A percentile compares a stretch with the other conserved stretches of the same genome.
Evolutionary conservation across 306 rosid species (phyloP).

Genomic region (Cucurbita ficifolia): DNA sequence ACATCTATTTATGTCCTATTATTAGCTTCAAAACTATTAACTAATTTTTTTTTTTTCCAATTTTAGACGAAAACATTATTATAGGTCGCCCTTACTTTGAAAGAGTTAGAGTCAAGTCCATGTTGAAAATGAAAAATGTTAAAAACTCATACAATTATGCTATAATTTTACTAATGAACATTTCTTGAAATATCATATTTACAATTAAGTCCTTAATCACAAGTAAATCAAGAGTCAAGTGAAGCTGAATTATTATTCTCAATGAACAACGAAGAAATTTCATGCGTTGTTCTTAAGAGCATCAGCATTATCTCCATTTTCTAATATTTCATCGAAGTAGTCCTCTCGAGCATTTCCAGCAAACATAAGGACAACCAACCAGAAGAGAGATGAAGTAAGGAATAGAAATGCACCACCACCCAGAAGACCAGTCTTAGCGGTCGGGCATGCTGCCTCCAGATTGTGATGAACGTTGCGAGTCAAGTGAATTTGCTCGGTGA

Average conservation of each 20-base stretch:
- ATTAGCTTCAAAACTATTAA: no score
- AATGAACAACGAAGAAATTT: background rate
- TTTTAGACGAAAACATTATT: no score
- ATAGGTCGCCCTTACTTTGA: no score
- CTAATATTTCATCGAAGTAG: slow-evolving; percentile 39
- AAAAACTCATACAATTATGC: no score
- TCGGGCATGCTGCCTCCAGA: slow-evolving; percentile 25
- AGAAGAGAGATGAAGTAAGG: slow-evolving; percentile 60
- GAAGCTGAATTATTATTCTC: background rate
- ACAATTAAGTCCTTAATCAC: background rate
- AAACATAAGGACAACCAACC: slow-evolving; percentile 78
- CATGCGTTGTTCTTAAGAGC: background rate
- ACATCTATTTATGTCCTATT: no score
- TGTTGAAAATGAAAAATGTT: no score
- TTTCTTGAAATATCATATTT: background rate
- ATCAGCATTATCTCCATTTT: background rate
- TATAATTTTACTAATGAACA: no score
- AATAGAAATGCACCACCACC: slow-evolving; percentile 88
- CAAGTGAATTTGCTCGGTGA: slow-evolving; percentile 37
- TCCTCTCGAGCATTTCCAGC: slow-evolving; percentile 73
- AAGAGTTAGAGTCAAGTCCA: no score
- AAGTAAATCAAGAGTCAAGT: background rate
- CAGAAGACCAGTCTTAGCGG: slow-evolving; percentile 69
- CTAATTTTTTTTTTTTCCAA: no score
- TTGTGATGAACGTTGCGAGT: slow-evolving; percentile 17